A percentile compares a stretch with the other conserved stretches of the same genome.
phyloP scores from a whole-genome alignment of 805 yeast species.

The Candida tallmaniae region DNA sequence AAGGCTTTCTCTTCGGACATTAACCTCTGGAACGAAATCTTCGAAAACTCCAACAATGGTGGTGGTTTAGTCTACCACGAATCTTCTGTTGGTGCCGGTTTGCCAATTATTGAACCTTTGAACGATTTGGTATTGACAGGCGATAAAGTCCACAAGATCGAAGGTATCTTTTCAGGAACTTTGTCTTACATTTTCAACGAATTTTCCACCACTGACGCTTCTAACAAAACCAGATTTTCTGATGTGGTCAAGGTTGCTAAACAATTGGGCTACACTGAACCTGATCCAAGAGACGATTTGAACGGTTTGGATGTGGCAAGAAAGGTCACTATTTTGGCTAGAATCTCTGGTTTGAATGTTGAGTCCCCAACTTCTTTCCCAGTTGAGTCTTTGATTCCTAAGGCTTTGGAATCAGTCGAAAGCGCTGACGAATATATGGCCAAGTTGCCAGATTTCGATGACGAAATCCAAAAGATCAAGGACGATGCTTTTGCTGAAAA shows the following conservation, averaged over 20 bases:
- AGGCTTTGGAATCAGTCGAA: conserved; percentile 67
- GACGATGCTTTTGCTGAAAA: conserved; percentile 75
- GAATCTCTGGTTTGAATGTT: conserved; percentile 82
- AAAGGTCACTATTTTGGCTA: conserved; percentile 92
- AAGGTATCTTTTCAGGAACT: conserved; percentile 96
- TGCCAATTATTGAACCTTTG: conserved; percentile 87
- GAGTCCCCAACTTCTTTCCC: conserved; percentile 90
- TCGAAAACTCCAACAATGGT: conserved; percentile 47
- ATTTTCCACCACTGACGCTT: conserved; percentile 66
- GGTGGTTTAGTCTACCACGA: conserved; percentile 89
- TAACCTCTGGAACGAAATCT: conserved; percentile 72
- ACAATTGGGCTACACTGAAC: conserved; percentile 92
- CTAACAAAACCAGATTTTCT: conserved; percentile 67
- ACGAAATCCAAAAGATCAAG: conserved; percentile 70
- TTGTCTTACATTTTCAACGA: conserved; percentile 93
- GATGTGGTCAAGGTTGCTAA: conserved; percentile 88
- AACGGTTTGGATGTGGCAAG: conserved; percentile 98
- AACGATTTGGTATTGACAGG: conserved; percentile 90
- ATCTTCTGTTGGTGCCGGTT: conserved; percentile 98
- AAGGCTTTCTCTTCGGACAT: conserved; percentile 88
- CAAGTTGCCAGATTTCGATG: conserved; percentile 79
- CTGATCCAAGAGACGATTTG: conserved; percentile 98
- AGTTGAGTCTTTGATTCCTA: conserved; percentile 89
- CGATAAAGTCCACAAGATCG: conserved; percentile 84
- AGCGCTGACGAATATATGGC: conserved; percentile 76